Evolutionary conservation across 2,329 filamentous ascomycete species (phyloP).

Genomic region (Pestalotiopsis sp.): DNA sequence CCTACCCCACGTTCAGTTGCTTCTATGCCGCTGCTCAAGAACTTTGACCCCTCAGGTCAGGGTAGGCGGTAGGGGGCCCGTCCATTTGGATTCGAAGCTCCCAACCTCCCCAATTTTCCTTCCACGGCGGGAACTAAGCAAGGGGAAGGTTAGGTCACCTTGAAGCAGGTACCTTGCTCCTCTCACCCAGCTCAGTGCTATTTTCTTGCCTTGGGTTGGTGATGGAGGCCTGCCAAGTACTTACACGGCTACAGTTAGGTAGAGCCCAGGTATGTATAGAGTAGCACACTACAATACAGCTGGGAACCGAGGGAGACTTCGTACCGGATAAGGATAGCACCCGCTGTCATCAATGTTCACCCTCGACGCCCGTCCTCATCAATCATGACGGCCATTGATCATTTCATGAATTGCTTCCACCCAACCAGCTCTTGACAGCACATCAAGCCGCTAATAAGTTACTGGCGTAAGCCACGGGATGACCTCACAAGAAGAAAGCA

Average conservation of each 20-base stretch:
- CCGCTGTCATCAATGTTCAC: no score
- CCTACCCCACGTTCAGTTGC: background rate
- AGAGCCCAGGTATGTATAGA: no score
- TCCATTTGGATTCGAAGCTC: background rate
- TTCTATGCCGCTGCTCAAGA: background rate
- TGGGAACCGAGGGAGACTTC: no score
- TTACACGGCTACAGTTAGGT: no score
- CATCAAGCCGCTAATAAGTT: background rate
- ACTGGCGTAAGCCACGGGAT: background rate
- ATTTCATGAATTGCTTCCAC: background rate
- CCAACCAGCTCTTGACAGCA: background rate
- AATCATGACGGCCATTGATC: background rate
- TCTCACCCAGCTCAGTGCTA: no score
- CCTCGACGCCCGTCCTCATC: no score
- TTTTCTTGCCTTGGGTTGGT: no score
- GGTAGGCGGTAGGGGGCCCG: background rate
- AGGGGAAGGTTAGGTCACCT: background rate
- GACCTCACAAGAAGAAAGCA: slow-evolving; percentile 6
- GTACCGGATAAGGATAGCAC: no score
- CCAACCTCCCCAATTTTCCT: slow-evolving; percentile 8
- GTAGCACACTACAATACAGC: no score
- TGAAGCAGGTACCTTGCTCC: background rate
- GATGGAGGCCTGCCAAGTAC: no score
- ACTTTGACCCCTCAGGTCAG: background rate
- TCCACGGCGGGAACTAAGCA: slow-evolving; percentile 10